Percentiles rank a stretch among this genome's conserved stretches.
These are phyloP conservation scores for Pezicula neosporulosa DNA, from an alignment of 2,329 filamentous ascomycete genomes.

Conservation along the genomic window DNA sequence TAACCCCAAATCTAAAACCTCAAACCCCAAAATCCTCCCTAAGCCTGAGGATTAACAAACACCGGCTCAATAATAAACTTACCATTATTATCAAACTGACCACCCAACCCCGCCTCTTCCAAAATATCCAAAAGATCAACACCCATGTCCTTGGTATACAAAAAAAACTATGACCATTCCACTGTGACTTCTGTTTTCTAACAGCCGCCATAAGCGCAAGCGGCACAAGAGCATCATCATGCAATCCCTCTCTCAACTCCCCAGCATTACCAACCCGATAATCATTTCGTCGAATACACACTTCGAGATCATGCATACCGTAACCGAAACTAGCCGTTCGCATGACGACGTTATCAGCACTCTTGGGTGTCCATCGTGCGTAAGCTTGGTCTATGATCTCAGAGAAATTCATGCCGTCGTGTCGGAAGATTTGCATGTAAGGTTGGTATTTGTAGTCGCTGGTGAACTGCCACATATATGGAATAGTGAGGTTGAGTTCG, in stretches of 20 bases:
- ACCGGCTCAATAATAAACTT: too few species aligned
- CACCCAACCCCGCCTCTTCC: too few species aligned
- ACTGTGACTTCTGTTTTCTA: too few species aligned
- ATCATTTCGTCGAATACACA: not conserved
- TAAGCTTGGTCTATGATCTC: not conserved
- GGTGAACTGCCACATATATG: not conserved
- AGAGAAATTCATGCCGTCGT: not conserved
- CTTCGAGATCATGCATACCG: not conserved
- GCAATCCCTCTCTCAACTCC: not conserved
- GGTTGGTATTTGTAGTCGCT: not conserved
- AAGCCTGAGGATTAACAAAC: too few species aligned
- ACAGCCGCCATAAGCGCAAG: not conserved
- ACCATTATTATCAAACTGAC: too few species aligned
- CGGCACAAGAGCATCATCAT: not conserved
- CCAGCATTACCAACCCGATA: not conserved
- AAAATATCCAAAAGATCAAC: too few species aligned
- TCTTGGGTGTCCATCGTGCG: not conserved
- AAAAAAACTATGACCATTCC: too few species aligned
- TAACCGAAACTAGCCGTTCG: not conserved
- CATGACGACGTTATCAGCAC: not conserved
- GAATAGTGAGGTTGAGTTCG: not conserved
- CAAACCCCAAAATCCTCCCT: too few species aligned
- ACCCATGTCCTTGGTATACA: too few species aligned
- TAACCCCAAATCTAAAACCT: too few species aligned
- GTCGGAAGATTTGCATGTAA: not conserved